Evolutionary conservation across 345 rosid species (phyloP), one percentile per base, ranked within the genome.

Genomic region (Euphorbia peplus): DNA sequence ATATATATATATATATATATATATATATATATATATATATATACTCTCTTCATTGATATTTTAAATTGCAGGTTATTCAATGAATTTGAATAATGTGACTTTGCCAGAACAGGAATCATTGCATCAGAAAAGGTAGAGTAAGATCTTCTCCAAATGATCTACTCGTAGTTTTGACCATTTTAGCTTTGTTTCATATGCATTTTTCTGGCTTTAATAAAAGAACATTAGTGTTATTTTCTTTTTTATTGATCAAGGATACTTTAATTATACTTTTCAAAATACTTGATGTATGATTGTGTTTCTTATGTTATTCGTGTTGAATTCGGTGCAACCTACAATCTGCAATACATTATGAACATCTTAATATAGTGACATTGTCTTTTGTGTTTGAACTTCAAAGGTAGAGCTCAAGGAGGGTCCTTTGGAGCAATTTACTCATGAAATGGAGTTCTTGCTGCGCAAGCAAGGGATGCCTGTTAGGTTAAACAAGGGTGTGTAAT

Each of bases 391-490:
- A 55, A n/a, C 56, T 53, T 63, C 72, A 68, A 73, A 92, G 99
- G 87, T 95, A 76, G 99, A 87, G 75, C 87, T 92, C 25, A 70
- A 73, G 64, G 96, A 88, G 75, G 99, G 99, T 56, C 95, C 93
- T 77, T 70, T 92, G 64, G 87, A 87, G 48, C 98, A 92, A 72
- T 92, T 95, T 78, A 83, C 97, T 3, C 98, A 88, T 86, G 99
- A 95, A 72, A 92, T 95, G 99, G 99, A 95, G 83, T 98, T 98
- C 7, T 81, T 87, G 63, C 69, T 92, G 64, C 90, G 99, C 66
- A 92, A 90, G 76, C 99, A 90, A 79, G 96, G 93, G 32, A 70
- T 95, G 92, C 99, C 98, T 69, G 99, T 95, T 71, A 85, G 98
- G 59, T 79, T 95, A 77, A 95, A 90, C 84, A 87, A 81, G 84